Percentiles rank a stretch among this genome's conserved stretches.
Evolutionary conservation across 108 stramenopile species (phyloP).

Genomic region (Pseudonitzschia pungens): DNA sequence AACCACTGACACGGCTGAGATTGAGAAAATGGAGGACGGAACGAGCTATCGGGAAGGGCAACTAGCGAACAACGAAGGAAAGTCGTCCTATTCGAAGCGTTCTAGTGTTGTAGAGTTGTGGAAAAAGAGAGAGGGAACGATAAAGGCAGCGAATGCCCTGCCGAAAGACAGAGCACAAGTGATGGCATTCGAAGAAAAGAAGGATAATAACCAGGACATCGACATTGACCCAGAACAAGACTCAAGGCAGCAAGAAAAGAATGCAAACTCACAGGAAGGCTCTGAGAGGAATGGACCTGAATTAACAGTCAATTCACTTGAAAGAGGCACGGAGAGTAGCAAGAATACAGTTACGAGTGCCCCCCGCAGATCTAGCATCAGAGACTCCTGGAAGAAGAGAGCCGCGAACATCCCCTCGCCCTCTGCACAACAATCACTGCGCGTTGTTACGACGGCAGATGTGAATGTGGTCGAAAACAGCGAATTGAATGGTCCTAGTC

Average conservation of each 20-base stretch:
- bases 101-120: constrained; percentile 40
- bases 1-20: not conserved
- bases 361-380: not conserved
- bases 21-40: constrained; percentile 5
- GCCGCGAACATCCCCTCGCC: not conserved
- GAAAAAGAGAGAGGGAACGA: constrained; percentile 28
- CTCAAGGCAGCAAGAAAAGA: constrained; percentile 8
- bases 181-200: constrained; percentile 17
- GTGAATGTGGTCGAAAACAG: too few species aligned
- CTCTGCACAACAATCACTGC: constrained; percentile 4
- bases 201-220: not conserved
- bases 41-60: constrained; percentile 9
- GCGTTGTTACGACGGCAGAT: not conserved
- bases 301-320: not conserved
- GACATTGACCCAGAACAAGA: not conserved
- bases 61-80: not conserved
- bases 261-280: not conserved
- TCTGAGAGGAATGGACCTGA: constrained; percentile 13
- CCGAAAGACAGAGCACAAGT: not conserved
- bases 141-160: not conserved
- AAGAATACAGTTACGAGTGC: not conserved
- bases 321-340: not conserved
- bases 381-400: constrained; percentile 19
- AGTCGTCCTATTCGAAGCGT: constrained; percentile 17
- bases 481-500: not conserved